phyloP scores from a whole-genome alignment of 805 yeast genomes.

The Monosporozyma siamensis region DNA sequence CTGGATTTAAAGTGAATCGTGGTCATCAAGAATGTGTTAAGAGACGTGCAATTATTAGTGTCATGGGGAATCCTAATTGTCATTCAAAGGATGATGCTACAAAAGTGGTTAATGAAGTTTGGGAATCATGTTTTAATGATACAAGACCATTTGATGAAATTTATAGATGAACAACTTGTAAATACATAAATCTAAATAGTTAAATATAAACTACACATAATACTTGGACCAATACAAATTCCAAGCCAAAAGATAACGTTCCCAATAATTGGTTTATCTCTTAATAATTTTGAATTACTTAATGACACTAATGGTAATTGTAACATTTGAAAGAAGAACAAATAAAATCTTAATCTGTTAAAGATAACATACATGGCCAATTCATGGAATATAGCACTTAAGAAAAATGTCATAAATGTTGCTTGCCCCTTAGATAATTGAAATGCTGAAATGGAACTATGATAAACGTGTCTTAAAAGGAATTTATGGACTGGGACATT shows the following conservation, averaged over 20 bases:
- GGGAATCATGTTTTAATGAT: conserved; percentile 88
- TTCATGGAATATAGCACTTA: conserved; percentile 83
- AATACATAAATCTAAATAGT: conserved; percentile 26
- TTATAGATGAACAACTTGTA: conserved; percentile 39
- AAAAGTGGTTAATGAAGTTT: conserved; percentile 73
- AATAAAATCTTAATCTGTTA: conserved; percentile 71
- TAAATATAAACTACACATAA: conserved; percentile 76
- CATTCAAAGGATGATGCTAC: conserved; percentile 63
- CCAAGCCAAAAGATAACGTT: conserved; percentile 88
- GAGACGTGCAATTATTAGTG: conserved; percentile 81
- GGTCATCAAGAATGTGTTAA: conserved; percentile 90
- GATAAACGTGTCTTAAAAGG: conserved; percentile 86
- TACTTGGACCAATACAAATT: conserved; percentile 78
- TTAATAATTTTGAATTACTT: conserved; percentile 50
- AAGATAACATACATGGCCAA: conserved; percentile 86
- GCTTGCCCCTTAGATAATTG: conserved; percentile 59
- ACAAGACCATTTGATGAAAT: conserved; percentile 94
- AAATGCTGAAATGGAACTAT: conserved; percentile 72
- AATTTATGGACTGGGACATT: conserved; percentile 89
- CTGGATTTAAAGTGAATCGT: conserved; percentile 44
- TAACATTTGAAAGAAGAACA: conserved; percentile 72
- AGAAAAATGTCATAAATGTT: conserved; percentile 63
- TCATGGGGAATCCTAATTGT: conserved; percentile 79
- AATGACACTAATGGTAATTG: conserved; percentile 74
- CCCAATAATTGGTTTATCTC: conserved; percentile 51